Base-by-base conservation (phyloP, 164 flowering plant species). In the Akebia trifoliata region DNA sequence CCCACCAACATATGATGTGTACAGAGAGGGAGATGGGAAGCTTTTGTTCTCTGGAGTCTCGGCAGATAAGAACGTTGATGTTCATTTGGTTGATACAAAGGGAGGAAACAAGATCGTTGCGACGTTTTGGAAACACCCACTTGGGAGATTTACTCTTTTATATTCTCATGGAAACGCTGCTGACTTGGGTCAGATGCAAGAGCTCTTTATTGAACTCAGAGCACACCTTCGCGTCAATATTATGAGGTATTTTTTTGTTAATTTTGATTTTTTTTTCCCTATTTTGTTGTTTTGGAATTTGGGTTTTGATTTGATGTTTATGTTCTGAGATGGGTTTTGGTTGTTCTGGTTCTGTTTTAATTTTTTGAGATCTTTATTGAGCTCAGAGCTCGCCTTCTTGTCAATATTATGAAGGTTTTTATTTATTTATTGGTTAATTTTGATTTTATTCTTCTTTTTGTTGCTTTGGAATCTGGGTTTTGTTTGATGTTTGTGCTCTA, bases 121-220 rank as follows among this genome's bases (percentile, higher is more conserved):
- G 30, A 84, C 86, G 22, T 84, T 88, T 38, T 88, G 96, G 96
- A 91, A 61, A 56, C 92, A 86, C 73, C 98, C 94, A 31, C 67
- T 71, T 71, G 98, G 82, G 8, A 73, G 86, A 54, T 81, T 88
- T 63, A 91, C 98, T 5, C 21, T 91, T 18, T 60, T 91, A 66
- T 91, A 91, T 56, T 91, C 98, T 18, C 98, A 91, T 72, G 98
- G 98, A 0, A 91, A 91, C 56, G 98, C 98, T 25, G 98, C 98
- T 4, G 98, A 91, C 66, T 69, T 91, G 68, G 98, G 98, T 12
- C 98, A 91, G 74, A 91, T 91, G 96, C 71, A 62, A 40, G 98
- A 88, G 74, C 90, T 91, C 39, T 91, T 91, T 68, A 67, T 81
- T 59, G 98, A 91, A 82, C 96, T 91, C 66, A 78, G 98, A 71